Percentiles rank a stretch among this genome's conserved stretches.
These are phyloP conservation scores for Phytophthora kernoviae DNA, from an alignment of 352 stramenopile species.

Conservation along the genomic window DNA sequence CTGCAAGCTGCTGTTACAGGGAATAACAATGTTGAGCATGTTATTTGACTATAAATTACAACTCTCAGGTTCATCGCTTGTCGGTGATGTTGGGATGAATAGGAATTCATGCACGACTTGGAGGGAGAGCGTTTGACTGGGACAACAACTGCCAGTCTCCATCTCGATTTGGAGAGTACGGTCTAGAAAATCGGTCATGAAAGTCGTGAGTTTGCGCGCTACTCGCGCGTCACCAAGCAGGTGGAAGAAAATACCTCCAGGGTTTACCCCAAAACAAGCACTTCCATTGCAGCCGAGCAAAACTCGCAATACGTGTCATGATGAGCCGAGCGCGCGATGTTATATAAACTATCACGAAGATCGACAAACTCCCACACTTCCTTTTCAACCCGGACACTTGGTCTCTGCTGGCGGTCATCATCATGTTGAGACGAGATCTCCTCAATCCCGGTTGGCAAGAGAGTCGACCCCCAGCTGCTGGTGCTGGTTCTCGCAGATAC, in stretches of 20 bases:
- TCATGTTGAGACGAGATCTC: neutral
- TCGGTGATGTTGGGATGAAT: neutral
- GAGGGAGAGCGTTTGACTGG: neutral
- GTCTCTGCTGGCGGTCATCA: neutral
- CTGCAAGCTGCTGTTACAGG: neutral
- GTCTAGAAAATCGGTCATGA: neutral
- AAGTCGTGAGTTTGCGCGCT: conserved; percentile 1
- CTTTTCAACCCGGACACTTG: neutral
- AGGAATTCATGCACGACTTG: neutral
- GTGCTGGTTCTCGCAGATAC: too few relatives aligned
- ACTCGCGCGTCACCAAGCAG: neutral
- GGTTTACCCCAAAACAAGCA: neutral
- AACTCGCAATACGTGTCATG: neutral
- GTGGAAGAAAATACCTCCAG: neutral
- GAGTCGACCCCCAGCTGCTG: too few relatives aligned
- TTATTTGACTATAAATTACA: too few relatives aligned
- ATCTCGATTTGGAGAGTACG: neutral
- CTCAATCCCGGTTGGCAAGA: neutral
- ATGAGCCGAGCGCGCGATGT: neutral
- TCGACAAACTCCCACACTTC: conserved; percentile 1
- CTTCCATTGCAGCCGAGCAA: neutral
- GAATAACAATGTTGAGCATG: too few relatives aligned
- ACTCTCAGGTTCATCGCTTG: neutral
- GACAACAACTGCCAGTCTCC: neutral
- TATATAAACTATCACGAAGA: neutral